Evolutionary conservation across 129 eudicot genomes (phyloP), one percentile per base, ranked within the genome.

Genomic region (Pseudognaphalium luteoalbum): DNA sequence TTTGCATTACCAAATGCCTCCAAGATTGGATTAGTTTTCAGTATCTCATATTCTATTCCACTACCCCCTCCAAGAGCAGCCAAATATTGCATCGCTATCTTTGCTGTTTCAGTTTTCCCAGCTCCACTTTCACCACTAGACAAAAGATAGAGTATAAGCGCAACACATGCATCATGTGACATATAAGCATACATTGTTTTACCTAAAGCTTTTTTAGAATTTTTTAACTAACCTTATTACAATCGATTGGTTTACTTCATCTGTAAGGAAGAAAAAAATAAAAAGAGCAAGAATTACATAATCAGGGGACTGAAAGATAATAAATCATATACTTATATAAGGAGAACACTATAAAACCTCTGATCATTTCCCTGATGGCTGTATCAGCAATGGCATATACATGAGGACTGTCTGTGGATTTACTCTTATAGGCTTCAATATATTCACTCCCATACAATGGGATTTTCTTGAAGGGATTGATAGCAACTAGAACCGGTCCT

Each of bases 11-110:
- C 99, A 86, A 94, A 94, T 78, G 99, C 93, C 75, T 94, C 99
- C 81, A 94, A 66, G 77, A 91, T 91, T 15, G 96, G 97, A 86
- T 88, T 94, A 69, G 96, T 94, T 86, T 91, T 85, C 78, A 94
- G 69, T 80, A 94, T 88, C 54, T 94, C 97, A 69, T 87, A 87
- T 82, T 91, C 98, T 76, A 94, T 91, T 71, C 99, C 99, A 84
- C 97, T 90, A 51, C 96, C 98, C 59, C 98, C 98, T 79, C 99
- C 99, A 72, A 94, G 93, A 61, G 97, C 93, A 82, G 99, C 99
- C 88, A 94, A 83, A 86, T 94, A 94, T 78, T 94, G 97, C 99
- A 94, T 94, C 3, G 99, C 97, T 73, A 94, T 94, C 83, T 94
- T 94, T 78, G 98, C 98, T 8, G 98, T 94, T 83, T 94, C 98